phyloP scores from a whole-genome alignment of 202 grass and related monocot genomes.

The Zoysia matrella region DNA sequence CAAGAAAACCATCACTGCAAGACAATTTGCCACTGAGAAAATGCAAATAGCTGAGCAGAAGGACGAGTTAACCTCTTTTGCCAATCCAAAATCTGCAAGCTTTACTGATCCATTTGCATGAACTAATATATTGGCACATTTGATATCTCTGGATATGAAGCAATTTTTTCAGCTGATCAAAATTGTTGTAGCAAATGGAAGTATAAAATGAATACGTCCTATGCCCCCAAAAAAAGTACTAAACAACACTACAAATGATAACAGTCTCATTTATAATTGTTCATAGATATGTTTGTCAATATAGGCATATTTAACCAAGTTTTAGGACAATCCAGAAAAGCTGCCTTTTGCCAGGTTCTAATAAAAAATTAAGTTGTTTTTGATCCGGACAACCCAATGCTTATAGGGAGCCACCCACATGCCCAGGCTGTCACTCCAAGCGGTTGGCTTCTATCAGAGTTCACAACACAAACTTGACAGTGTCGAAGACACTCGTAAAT shows the following conservation, averaged over 20 bases:
- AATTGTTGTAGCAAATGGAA: conserved; percentile 24
- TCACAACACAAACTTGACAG: background rate
- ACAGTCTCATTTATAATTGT: conserved; percentile 6
- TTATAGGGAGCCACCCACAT: background rate
- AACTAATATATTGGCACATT: no score
- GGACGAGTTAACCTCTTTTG: conserved; percentile 74
- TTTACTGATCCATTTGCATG: no score
- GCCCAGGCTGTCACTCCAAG: background rate
- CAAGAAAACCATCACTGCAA: conserved; percentile 36
- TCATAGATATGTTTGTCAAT: background rate
- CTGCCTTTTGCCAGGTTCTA: background rate
- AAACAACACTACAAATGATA: conserved; percentile 3
- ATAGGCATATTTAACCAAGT: background rate
- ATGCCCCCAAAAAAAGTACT: conserved; percentile 15
- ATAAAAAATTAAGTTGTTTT: conserved; percentile 12
- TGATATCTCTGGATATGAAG: no score
- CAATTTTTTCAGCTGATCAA: no score
- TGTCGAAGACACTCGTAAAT: background rate
- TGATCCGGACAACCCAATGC: conserved; percentile 12
- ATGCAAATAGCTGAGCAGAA: conserved; percentile 21
- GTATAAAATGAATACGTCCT: background rate
- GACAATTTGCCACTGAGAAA: conserved; percentile 34
- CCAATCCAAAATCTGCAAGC: no score
- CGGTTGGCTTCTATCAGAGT: no score
- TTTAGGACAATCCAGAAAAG: conserved; percentile 1